Evolutionary conservation across 2,329 filamentous ascomycete species (phyloP), one percentile per base, ranked within the genome.

Genomic region (Paraphoma sp.): DNA sequence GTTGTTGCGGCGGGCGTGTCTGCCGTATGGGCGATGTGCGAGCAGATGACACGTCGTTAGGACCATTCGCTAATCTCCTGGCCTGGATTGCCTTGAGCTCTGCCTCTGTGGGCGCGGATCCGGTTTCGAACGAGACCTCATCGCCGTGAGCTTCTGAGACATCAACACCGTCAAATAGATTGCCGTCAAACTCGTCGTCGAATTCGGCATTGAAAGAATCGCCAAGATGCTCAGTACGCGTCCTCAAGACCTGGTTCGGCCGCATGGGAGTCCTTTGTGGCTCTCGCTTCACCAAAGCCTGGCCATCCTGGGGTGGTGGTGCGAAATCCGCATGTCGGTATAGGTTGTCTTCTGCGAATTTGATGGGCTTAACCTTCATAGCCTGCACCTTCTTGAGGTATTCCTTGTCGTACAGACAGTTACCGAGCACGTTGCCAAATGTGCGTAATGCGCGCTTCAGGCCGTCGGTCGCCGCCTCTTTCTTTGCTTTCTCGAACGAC

Each of bases 401-500:
- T 59, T 94, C 89, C 77, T 97, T 96, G 80, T 99, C 95, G 78
- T 99, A 98, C 56, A 99, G 88, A 81, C 95, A 99, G 74, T 98
- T 99, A n/a, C 95, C 95, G 52, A 99, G 82, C 14, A 98, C 90
- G 69, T 98, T 98, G 57, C 95, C 95, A 77, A 99, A 99, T 62
- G 88, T 97, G 56, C 94, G 86, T 69, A 99, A 75, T 1, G 95
- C 87, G 64, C 95, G 86, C 79, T 99, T 99, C 72, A 99, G 75
- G 1, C 88, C 95, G 78, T 99, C 95, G 9, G 96, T 98, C 2
- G 93, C 96, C 7, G 92, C 96, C 80, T 98, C 93, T 76, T 99
- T 99, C 81, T 98, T 99, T 1, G 95, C 93, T 79, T 99, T 99
- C 76, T 99, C 95, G 70, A 98, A 99, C 0, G 94, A 95, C 49